Evolutionary conservation across 2,329 filamentous ascomycete genomes (phyloP).

Genomic region (Talaromyces islandicus): DNA sequence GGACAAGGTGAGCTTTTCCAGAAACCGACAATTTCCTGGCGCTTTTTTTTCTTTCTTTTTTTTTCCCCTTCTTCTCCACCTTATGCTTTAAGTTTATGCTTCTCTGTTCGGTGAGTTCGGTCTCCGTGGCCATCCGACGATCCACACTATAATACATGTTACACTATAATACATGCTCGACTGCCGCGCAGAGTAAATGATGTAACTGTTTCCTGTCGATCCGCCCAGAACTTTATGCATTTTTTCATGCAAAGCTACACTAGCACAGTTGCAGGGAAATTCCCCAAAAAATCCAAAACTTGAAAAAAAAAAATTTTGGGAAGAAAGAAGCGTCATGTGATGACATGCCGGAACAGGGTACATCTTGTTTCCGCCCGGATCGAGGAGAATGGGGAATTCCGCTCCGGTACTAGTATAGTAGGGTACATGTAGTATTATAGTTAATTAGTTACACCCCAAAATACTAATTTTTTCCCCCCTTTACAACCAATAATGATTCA

Average conservation of each 20-base stretch:
- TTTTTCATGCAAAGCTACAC: not conserved
- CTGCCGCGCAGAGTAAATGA: too few species aligned
- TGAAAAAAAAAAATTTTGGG: too few species aligned
- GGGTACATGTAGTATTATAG: too few species aligned
- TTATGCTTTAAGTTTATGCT: not conserved
- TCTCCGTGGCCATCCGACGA: not conserved
- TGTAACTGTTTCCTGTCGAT: not conserved
- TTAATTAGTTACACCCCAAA: too few species aligned
- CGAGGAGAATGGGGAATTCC: not conserved
- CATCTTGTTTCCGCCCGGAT: not conserved
- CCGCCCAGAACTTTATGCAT: not conserved
- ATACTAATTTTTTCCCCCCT: too few species aligned
- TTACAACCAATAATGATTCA: too few species aligned
- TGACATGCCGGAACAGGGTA: not conserved
- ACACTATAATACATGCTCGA: too few species aligned
- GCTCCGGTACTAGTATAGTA: too few species aligned
- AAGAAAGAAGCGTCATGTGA: not conserved
- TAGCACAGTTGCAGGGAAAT: not conserved
- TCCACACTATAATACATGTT: not conserved
- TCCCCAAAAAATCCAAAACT: too few species aligned
- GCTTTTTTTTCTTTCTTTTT: not conserved
- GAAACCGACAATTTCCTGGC: not conserved
- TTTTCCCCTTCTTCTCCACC: not conserved
- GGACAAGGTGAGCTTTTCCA: not conserved
- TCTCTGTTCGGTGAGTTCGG: too few species aligned